Conservation (phyloP, 2,329 filamentous ascomycete species). For the Aspergillus arachidicola region DNA sequence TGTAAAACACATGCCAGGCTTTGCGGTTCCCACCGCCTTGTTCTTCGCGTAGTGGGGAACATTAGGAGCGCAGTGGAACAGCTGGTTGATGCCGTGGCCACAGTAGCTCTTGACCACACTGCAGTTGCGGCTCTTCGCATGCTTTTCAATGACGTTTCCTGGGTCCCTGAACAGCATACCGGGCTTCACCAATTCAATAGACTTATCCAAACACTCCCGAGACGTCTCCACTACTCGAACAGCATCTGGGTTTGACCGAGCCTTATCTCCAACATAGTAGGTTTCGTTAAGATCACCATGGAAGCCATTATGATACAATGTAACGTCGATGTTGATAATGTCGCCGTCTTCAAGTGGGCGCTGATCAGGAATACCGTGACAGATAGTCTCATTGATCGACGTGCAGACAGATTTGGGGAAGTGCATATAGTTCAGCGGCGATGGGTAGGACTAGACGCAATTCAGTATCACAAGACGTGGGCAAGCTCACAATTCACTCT, state of each 20-base stretch:
- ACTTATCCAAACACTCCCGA: conserved; percentile 84
- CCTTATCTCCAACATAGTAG: conserved; percentile 93
- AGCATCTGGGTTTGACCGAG: conserved; percentile 78
- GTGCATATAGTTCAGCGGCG: conserved; percentile 89
- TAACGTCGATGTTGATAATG: conserved; percentile 96
- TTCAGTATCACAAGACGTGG: conserved; percentile 15
- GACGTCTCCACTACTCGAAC: conserved; percentile 90
- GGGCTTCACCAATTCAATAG: conserved; percentile 90
- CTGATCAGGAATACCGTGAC: conserved; percentile 95
- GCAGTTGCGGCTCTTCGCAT: conserved; percentile 82
- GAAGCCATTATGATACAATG: conserved; percentile 90
- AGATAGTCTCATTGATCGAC: conserved; percentile 95
- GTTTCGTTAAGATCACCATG: conserved; percentile 98
- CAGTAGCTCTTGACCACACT: conserved; percentile 95
- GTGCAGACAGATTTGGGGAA: conserved; percentile 99
- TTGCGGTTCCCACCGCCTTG: conserved; percentile 91
- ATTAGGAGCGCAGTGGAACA: conserved; percentile 93
- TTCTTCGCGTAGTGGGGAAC: conserved; percentile 98
- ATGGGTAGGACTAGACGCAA: conserved; percentile 78
- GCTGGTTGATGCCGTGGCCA: conserved; percentile 88
- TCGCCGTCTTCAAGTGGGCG: conserved; percentile 86
- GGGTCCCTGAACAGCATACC: conserved; percentile 91
- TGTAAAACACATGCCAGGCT: conserved; percentile 97
- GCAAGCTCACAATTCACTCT: neutral
- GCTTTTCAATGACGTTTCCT: conserved; percentile 92